Evolutionary conservation across 352 stramenopile genomes (phyloP).

Genomic region (Phytopythium oedochilum): DNA sequence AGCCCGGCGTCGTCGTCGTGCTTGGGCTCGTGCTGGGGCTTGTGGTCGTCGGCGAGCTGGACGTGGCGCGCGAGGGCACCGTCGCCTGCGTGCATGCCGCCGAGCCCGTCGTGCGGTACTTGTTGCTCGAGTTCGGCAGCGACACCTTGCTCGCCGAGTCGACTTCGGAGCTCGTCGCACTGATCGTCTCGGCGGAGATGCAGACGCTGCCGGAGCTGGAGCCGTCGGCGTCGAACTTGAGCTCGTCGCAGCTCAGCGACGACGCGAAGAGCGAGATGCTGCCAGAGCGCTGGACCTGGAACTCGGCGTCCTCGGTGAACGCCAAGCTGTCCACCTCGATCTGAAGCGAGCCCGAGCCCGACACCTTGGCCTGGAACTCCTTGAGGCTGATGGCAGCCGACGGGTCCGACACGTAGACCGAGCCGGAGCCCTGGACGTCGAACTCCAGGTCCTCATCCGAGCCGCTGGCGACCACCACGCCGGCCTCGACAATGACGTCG

Average conservation of each 20-base stretch:
- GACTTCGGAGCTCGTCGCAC: constrained; percentile 15
- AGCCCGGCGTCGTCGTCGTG: no score
- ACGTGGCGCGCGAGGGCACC: background rate
- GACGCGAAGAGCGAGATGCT: constrained; percentile 15
- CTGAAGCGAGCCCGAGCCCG: constrained; percentile 13
- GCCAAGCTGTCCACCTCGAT: constrained; percentile 20
- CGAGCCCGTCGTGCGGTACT: constrained; percentile 20
- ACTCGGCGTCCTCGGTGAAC: constrained; percentile 9
- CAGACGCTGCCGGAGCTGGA: constrained; percentile 20
- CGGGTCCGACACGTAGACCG: constrained; percentile 21
- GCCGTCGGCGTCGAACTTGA: constrained; percentile 19
- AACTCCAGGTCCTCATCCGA: constrained; percentile 21
- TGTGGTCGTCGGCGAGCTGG: background rate
- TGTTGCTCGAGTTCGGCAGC: constrained; percentile 24
- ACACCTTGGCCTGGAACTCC: constrained; percentile 15
- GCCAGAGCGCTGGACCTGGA: constrained; percentile 14
- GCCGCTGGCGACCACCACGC: constrained; percentile 17
- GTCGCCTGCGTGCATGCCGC: constrained; percentile 14
- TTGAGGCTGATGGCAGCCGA: constrained; percentile 13
- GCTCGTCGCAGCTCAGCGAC: constrained; percentile 10
- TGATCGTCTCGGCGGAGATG: constrained; percentile 13
- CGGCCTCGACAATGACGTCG: constrained; percentile 22
- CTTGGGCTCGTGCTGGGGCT: background rate
- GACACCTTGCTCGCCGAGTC: constrained; percentile 20
- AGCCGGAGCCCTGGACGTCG: constrained; percentile 19